These are phyloP conservation scores for Aspergillus fijiensis DNA, from an alignment of 2,329 filamentous ascomycete genomes.

Conservation along the genomic window DNA sequence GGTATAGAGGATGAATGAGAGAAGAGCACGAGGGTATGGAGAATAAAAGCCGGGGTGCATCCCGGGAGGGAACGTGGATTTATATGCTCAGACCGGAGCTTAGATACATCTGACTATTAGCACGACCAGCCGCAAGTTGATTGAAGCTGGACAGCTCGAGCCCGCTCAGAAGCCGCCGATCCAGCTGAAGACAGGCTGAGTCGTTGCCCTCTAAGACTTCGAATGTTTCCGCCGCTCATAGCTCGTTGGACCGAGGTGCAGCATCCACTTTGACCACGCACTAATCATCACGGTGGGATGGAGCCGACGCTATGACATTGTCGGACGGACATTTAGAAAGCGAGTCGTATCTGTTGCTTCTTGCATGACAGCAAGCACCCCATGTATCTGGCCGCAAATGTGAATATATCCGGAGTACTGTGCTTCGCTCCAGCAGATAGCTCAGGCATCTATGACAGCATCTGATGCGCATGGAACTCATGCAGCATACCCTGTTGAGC, in stretches of 20 bases:
- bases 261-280: not conserved
- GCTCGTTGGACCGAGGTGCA: not conserved
- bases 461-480: no score
- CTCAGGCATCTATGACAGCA: no score
- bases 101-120: not conserved
- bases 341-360: no score
- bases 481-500: no score
- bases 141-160: not conserved
- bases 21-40: not conserved
- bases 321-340: not conserved
- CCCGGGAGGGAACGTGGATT: not conserved
- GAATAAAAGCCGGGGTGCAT: not conserved
- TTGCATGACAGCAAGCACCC: no score
- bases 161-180: not conserved
- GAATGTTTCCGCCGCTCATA: not conserved
- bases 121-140: not conserved
- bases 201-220: not conserved
- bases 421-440: no score
- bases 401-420: no score
- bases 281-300: not conserved
- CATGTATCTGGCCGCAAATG: no score
- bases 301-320: not conserved
- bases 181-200: not conserved
- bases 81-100: not conserved
- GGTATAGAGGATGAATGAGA: not conserved